phyloP scores from a whole-genome alignment of 2,329 filamentous ascomycete species.

The Diaporthe citrichinensis region DNA sequence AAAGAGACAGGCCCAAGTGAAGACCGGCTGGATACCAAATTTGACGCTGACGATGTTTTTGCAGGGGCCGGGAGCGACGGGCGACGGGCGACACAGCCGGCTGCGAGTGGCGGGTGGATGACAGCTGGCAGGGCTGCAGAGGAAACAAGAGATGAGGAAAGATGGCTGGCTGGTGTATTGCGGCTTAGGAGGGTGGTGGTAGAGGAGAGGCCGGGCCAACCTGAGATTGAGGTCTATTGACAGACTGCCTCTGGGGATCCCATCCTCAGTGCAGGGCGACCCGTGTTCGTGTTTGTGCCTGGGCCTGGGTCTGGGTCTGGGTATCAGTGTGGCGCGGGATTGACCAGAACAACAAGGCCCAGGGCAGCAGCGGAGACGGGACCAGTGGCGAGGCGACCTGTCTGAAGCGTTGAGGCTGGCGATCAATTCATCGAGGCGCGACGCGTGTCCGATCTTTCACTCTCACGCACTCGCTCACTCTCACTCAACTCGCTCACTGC shows the following conservation, averaged over 20 bases:
- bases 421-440: constrained; percentile 16
- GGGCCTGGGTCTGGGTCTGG: neutral
- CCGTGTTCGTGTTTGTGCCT: constrained; percentile 26
- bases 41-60: constrained; percentile 35
- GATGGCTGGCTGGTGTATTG: constrained; percentile 1
- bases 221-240: constrained; percentile 18
- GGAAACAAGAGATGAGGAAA: neutral
- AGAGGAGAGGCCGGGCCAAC: constrained; percentile 4
- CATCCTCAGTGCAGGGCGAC: constrained; percentile 31
- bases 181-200: constrained; percentile 17
- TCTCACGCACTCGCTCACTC: constrained; percentile 9
- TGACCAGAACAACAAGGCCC: neutral
- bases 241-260: constrained; percentile 12
- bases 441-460: constrained; percentile 21
- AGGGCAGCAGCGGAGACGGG: neutral
- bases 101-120: neutral
- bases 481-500: constrained; percentile 22
- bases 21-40: neutral
- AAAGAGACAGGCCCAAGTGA: neutral
- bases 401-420: constrained; percentile 16
- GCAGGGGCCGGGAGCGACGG: constrained; percentile 13
- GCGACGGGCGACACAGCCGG: neutral
- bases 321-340: constrained; percentile 1
- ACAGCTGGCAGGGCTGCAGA: neutral
- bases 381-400: constrained; percentile 18